Evolutionary conservation across 2,329 filamentous ascomycete genomes (phyloP).

Genomic region (Zymoseptoria tritici): DNA sequence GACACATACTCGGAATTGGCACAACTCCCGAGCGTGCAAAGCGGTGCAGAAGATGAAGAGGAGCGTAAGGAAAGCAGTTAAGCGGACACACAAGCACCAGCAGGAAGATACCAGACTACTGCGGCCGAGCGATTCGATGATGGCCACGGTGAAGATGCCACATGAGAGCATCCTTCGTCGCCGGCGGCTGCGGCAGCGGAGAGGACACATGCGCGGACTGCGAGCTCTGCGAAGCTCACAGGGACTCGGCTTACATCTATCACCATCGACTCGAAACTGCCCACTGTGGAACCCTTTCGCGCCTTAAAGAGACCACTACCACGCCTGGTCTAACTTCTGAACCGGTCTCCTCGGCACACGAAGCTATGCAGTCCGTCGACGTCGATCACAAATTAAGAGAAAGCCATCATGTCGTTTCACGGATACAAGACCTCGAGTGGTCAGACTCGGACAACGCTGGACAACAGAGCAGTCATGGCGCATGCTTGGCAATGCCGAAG

Average conservation of each 20-base stretch:
- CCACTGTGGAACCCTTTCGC: background rate
- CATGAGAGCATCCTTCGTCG: slow-evolving; percentile 29
- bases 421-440: background rate
- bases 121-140: slow-evolving; percentile 25
- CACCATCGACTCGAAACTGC: background rate
- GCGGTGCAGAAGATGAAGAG: slow-evolving; percentile 2
- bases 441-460: background rate
- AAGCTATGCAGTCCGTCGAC: no score
- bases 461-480: no score
- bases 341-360: no score
- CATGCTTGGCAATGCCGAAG: no score
- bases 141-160: slow-evolving; percentile 13
- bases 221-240: background rate
- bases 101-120: slow-evolving; percentile 37
- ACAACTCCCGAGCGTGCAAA: slow-evolving; percentile 5
- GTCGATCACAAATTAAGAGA: background rate
- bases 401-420: background rate
- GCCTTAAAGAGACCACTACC: slow-evolving; percentile 9
- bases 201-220: slow-evolving; percentile 17
- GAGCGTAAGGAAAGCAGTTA: slow-evolving; percentile 12
- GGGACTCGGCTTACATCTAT: background rate
- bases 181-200: slow-evolving; percentile 37
- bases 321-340: slow-evolving; percentile 12
- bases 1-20: slow-evolving; percentile 38
- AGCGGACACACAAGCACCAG: slow-evolving; percentile 29